Percentiles rank a stretch among this genome's conserved stretches.
Evolutionary conservation across 192 early-diverging fungal species (phyloP).

Genomic region (Rhizoclosmatium globosum): DNA sequence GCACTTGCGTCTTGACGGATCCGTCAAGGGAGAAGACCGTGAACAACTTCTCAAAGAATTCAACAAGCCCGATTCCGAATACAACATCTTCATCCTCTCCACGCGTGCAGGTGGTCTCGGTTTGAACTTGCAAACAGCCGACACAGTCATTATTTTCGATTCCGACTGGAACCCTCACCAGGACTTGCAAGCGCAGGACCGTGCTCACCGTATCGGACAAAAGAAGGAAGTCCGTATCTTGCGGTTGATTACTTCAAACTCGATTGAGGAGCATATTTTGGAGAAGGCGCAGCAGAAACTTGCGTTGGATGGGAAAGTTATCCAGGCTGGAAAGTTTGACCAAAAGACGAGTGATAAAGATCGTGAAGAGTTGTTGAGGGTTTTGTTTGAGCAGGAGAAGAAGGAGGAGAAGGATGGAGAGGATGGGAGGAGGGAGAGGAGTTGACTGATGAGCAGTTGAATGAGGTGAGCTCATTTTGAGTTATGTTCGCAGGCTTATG

Average conservation of each 20-base stretch:
- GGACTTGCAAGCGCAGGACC: slow-evolving; percentile 98
- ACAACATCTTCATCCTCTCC: slow-evolving; percentile 91
- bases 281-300: slow-evolving; percentile 94
- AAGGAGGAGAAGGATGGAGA: slow-evolving; percentile 73
- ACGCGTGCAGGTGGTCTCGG: slow-evolving; percentile 97
- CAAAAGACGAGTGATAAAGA: slow-evolving; percentile 94
- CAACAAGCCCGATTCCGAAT: slow-evolving; percentile 81
- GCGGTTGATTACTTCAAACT: slow-evolving; percentile 87
- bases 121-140: slow-evolving; percentile 94
- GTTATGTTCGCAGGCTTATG: neutral
- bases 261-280: slow-evolving; percentile 94
- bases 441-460: slow-evolving; percentile 89
- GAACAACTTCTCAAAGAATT: slow-evolving; percentile 80
- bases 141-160: slow-evolving; percentile 98
- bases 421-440: slow-evolving; percentile 75
- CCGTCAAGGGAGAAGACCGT: slow-evolving; percentile 90
- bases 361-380: slow-evolving; percentile 88
- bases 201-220: slow-evolving; percentile 99
- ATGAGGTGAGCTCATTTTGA: slow-evolving; percentile 57
- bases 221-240: slow-evolving; percentile 97
- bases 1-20: slow-evolving; percentile 90
- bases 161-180: slow-evolving; percentile 98
- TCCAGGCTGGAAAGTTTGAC: slow-evolving; percentile 99
- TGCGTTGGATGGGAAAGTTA: slow-evolving; percentile 97
- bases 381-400: slow-evolving; percentile 83